phyloP scores from a whole-genome alignment of 2,329 filamentous ascomycete species.

The Ceratocystis ficicola region DNA sequence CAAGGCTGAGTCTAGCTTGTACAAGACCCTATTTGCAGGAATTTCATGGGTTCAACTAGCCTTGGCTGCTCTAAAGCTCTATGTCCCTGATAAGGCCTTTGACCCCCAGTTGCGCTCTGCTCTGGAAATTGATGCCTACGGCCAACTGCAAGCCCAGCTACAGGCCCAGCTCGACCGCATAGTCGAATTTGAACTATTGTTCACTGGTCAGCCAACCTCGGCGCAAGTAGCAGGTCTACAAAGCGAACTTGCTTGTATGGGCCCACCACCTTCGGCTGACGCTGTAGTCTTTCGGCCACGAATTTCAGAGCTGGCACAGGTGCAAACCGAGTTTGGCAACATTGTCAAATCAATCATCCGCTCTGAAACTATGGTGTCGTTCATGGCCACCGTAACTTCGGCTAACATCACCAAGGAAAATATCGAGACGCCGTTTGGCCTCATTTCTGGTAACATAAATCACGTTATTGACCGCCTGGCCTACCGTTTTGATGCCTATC shows the following conservation, averaged over 20 bases:
- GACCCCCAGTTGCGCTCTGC: slow-evolving; percentile 61
- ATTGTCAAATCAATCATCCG: slow-evolving; percentile 53
- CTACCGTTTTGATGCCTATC: slow-evolving; percentile 62
- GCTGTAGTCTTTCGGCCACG: slow-evolving; percentile 59
- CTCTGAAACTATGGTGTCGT: slow-evolving; percentile 30
- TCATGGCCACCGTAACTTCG: slow-evolving; percentile 8
- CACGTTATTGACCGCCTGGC: slow-evolving; percentile 60
- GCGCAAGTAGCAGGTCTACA: slow-evolving; percentile 53
- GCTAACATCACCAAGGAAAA: slow-evolving; percentile 25
- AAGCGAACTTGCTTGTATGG: slow-evolving; percentile 50
- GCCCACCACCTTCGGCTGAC: slow-evolving; percentile 52
- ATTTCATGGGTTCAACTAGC: slow-evolving; percentile 67
- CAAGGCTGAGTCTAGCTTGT: slow-evolving; percentile 25
- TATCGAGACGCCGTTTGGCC: slow-evolving; percentile 36
- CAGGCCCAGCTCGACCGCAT: slow-evolving; percentile 48
- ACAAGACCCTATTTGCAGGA: slow-evolving; percentile 29
- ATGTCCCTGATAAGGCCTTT: slow-evolving; percentile 74
- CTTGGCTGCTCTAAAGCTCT: slow-evolving; percentile 61
- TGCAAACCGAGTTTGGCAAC: slow-evolving; percentile 77
- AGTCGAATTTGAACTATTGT: slow-evolving; percentile 49
- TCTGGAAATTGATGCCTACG: slow-evolving; percentile 50
- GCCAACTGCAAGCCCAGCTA: slow-evolving; percentile 45
- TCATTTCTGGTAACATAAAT: slow-evolving; percentile 46
- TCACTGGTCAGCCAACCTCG: slow-evolving; percentile 57
- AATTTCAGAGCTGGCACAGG: slow-evolving; percentile 51